These are phyloP conservation scores for Tulasnella sp. DNA, from an alignment of 768 basidiomycete genomes.

Conservation along the genomic window DNA sequence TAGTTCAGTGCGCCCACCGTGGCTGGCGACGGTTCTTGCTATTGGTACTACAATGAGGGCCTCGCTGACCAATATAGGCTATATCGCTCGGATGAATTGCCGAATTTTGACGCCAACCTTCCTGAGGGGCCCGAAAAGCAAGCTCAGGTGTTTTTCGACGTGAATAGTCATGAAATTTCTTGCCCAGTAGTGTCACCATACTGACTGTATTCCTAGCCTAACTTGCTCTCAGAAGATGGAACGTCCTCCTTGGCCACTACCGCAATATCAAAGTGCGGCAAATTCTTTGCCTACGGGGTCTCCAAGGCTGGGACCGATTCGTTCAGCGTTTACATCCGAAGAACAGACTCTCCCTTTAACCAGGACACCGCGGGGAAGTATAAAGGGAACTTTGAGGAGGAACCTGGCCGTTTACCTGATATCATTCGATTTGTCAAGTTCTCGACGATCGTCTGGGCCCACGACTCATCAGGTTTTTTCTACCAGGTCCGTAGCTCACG, in stretches of 20 bases:
- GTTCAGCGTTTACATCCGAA: conserved; percentile 53
- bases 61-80: conserved; percentile 45
- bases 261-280: conserved; percentile 55
- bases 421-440: conserved; percentile 69
- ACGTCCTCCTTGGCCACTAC: conserved; percentile 48
- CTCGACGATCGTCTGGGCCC: conserved; percentile 57
- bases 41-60: conserved; percentile 70
- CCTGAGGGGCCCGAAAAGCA: conserved; percentile 28
- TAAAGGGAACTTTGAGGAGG: conserved; percentile 4
- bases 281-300: conserved; percentile 63
- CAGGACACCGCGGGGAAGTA: conserved; percentile 33
- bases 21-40: conserved; percentile 59
- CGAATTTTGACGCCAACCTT: conserved; percentile 17
- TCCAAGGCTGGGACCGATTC: conserved; percentile 62
- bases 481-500: conserved; percentile 42
- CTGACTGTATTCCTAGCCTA: conserved; percentile 35
- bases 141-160: conserved; percentile 71
- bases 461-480: conserved; percentile 72
- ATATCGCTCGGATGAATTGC: not conserved
- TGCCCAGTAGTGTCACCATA: not conserved
- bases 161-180: conserved; percentile 25
- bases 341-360: conserved; percentile 46
- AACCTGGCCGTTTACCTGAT: conserved; percentile 43
- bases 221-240: conserved; percentile 61
- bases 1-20: conserved; percentile 54